Percentiles rank a stretch among this genome's conserved stretches.
Conservation (phyloP, 2,329 filamentous ascomycete species). For the Aspergillus sergii region DNA sequence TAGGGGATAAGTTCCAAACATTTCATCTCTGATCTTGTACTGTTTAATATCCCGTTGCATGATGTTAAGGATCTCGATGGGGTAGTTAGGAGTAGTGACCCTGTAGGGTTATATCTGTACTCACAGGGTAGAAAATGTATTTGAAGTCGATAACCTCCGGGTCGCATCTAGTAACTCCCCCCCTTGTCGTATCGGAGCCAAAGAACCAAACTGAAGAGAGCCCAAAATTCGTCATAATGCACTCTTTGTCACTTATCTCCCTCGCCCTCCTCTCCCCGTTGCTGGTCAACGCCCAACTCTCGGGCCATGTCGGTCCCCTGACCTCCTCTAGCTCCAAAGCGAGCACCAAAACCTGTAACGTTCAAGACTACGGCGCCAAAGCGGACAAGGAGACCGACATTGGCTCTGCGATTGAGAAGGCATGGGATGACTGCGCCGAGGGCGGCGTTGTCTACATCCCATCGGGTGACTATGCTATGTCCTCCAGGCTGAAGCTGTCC, state of each 20-base stretch:
- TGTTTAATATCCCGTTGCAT: neutral
- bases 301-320: conserved; percentile 48
- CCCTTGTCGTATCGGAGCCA: neutral
- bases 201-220: neutral
- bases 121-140: neutral
- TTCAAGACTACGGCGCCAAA: conserved; percentile 55
- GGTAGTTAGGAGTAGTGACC: neutral
- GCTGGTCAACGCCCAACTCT: conserved; percentile 38
- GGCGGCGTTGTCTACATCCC: conserved; percentile 57
- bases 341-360: conserved; percentile 54
- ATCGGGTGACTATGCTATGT: conserved; percentile 53
- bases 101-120: neutral
- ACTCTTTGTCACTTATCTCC: conserved; percentile 11
- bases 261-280: conserved; percentile 25
- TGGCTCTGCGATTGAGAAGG: conserved; percentile 51
- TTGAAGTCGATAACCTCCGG: neutral
- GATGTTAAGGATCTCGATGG: neutral
- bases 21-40: neutral
- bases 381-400: conserved; percentile 56
- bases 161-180: neutral
- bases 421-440: conserved; percentile 54
- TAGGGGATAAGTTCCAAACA: neutral
- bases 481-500: conserved; percentile 52
- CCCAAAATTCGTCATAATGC: neutral
- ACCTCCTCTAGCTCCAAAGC: conserved; percentile 48